A percentile compares a stretch with the other conserved stretches of the same genome.
These are phyloP conservation scores for Citrus unshiu DNA, from an alignment of 345 rosid species.

Conservation along the genomic window DNA sequence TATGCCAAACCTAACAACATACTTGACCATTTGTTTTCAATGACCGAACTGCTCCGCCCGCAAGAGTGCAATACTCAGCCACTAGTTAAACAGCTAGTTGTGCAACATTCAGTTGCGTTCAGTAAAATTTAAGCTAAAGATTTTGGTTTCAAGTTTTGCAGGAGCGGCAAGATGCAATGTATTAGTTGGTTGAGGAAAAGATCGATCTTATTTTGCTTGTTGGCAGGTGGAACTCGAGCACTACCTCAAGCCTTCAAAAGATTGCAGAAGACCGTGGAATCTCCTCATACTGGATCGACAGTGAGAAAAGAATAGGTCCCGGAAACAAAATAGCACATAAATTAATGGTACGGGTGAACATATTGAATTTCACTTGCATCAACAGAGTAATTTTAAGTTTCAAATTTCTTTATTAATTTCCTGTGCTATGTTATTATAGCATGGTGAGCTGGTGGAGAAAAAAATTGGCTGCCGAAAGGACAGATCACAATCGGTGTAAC, in stretches of 20 bases:
- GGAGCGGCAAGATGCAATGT: constrained; percentile 98
- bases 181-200: constrained; percentile 78
- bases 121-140: background rate
- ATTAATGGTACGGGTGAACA: constrained; percentile 48
- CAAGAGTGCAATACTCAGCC: background rate
- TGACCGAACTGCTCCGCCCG: background rate
- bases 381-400: background rate
- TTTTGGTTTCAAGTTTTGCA: constrained; percentile 24
- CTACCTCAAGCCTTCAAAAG: constrained; percentile 91
- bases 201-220: constrained; percentile 82
- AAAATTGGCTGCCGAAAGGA: constrained; percentile 85
- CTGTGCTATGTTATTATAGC: constrained; percentile 32
- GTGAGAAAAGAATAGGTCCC: constrained; percentile 83
- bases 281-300: constrained; percentile 88
- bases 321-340: constrained; percentile 88
- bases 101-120: background rate
- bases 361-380: background rate
- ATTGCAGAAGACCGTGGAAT: constrained; percentile 81
- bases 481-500: constrained; percentile 83
- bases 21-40: background rate
- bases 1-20: background rate
- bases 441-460: constrained; percentile 90
- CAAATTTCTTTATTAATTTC: background rate
- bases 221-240: constrained; percentile 98
- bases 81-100: background rate